Percentiles rank a stretch among this genome's conserved stretches.
Evolutionary conservation across 1,284 basidiomycete genomes (phyloP).

Genomic region (Ceratobasidium sp.): DNA sequence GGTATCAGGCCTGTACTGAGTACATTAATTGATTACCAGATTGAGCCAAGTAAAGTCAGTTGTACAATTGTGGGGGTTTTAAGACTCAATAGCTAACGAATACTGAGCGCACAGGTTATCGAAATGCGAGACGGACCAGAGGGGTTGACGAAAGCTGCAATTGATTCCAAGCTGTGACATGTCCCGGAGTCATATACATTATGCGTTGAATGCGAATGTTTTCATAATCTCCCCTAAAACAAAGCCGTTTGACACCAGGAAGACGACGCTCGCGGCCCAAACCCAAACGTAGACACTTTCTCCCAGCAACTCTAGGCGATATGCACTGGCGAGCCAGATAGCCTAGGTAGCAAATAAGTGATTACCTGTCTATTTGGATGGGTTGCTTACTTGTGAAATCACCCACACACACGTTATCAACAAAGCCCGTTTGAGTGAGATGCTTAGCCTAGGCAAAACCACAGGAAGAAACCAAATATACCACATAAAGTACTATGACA

Average conservation of each 20-base stretch:
- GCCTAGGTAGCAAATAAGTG: slow-evolving; percentile 55
- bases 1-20: background rate
- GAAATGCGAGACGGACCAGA: slow-evolving; percentile 84
- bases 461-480: slow-evolving; percentile 91
- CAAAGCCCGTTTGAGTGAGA: slow-evolving; percentile 58
- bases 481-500: slow-evolving; percentile 93
- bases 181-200: slow-evolving; percentile 1
- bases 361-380: background rate
- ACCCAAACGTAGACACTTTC: slow-evolving; percentile 72
- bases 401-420: slow-evolving; percentile 71
- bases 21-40: slow-evolving; percentile 38
- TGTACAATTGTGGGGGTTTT: background rate
- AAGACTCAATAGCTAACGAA: background rate
- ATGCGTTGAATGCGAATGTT: slow-evolving; percentile 39
- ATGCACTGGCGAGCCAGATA: slow-evolving; percentile 86
- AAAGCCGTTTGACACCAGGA: slow-evolving; percentile 79
- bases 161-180: slow-evolving; percentile 65
- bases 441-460: slow-evolving; percentile 69
- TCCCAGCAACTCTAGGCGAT: slow-evolving; percentile 87
- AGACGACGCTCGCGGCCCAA: slow-evolving; percentile 79
- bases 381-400: slow-evolving; percentile 60
- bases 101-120: slow-evolving; percentile 57
- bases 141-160: slow-evolving; percentile 71
- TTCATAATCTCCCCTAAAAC: slow-evolving; percentile 70
- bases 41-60: slow-evolving; percentile 50